Evolutionary conservation across 2,329 filamentous ascomycete genomes (phyloP).

Genomic region (Fusarium floridanum): DNA sequence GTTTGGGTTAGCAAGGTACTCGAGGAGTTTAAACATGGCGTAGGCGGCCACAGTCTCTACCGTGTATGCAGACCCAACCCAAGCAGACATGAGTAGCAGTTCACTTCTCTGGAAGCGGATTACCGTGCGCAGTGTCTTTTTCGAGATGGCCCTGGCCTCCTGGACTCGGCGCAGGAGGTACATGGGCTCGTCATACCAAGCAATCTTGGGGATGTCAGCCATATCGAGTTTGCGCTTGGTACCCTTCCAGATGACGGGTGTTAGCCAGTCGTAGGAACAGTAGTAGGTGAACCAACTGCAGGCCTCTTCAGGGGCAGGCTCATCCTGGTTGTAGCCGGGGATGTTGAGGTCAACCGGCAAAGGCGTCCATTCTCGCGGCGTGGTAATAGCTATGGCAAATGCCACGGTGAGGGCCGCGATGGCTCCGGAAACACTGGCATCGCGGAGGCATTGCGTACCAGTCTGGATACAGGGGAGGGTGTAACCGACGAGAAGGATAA

Average conservation of each 20-base stretch:
- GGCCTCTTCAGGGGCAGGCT: conserved; percentile 64
- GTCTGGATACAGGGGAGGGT: conserved; percentile 60
- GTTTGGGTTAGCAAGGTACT: conserved; percentile 63
- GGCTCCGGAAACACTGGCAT: conserved; percentile 51
- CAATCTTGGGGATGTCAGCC: conserved; percentile 61
- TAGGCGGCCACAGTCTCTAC: conserved; percentile 66
- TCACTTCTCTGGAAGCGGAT: conserved; percentile 59
- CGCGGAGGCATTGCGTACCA: conserved; percentile 47
- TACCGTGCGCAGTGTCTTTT: conserved; percentile 60
- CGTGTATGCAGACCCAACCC: conserved; percentile 53
- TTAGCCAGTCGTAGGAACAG: conserved; percentile 65
- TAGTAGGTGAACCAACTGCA: conserved; percentile 67
- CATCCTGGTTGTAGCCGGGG: conserved; percentile 53
- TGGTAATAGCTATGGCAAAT: conserved; percentile 57
- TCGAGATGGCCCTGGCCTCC: conserved; percentile 57
- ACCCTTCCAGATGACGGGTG: conserved; percentile 63
- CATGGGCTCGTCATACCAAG: conserved; percentile 68
- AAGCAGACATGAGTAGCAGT: conserved; percentile 60
- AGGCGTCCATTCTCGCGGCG: conserved; percentile 65
- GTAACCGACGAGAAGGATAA: conserved; percentile 53
- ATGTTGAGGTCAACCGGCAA: conserved; percentile 56
- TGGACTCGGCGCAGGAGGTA: conserved; percentile 60
- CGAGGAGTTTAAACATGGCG: conserved; percentile 66
- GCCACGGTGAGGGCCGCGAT: conserved; percentile 54
- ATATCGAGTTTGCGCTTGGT: conserved; percentile 59